phyloP scores from a whole-genome alignment of 129 eudicot species.

The Tagetes patula region DNA sequence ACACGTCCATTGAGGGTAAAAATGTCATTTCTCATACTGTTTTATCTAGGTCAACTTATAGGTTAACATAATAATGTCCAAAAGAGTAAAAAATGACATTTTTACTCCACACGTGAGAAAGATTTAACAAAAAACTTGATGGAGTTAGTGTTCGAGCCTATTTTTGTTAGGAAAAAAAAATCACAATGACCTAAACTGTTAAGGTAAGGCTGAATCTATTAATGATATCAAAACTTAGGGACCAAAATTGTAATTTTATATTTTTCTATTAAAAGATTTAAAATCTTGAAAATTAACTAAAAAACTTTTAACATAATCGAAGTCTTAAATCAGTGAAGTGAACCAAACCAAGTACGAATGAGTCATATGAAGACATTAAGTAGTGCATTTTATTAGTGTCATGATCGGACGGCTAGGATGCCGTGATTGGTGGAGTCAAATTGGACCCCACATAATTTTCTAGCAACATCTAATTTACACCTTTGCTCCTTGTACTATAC shows the following conservation, averaged over 20 bases:
- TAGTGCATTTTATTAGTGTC: conserved; percentile 11
- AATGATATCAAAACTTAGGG: no score
- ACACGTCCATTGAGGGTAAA: no score
- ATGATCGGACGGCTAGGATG: conserved; percentile 35
- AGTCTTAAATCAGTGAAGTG: not conserved
- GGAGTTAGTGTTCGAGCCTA: no score
- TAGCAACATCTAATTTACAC: conserved; percentile 22
- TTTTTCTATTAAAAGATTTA: not conserved
- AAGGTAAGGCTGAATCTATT: no score
- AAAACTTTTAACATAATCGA: not conserved
- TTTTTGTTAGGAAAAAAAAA: no score
- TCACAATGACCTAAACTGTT: no score
- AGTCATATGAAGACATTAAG: not conserved
- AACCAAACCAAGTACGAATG: not conserved
- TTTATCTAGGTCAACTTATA: no score
- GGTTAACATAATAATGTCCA: no score
- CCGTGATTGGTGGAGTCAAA: conserved; percentile 41
- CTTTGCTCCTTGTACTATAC: conserved; percentile 30
- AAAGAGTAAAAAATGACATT: no score
- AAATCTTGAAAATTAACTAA: not conserved
- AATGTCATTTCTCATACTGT: no score
- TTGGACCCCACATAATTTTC: not conserved
- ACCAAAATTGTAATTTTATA: not conserved
- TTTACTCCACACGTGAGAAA: no score
- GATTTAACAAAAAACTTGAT: no score